Conservation (phyloP, 2,329 filamentous ascomycete species). For the Fusarium nisikadoi region DNA sequence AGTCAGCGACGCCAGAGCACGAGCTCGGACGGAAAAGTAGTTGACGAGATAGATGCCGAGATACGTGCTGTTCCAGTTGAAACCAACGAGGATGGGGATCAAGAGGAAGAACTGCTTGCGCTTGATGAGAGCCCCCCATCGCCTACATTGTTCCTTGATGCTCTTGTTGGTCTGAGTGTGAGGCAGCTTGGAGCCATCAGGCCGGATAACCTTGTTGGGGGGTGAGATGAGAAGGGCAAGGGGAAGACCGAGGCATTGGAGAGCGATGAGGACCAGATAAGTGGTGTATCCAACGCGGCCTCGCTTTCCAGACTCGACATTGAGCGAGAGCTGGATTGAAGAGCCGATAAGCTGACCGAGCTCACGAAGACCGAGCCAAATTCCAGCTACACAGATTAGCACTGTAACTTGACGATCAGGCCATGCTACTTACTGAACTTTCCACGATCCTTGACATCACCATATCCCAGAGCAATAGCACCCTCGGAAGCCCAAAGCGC, state of each 20-base stretch:
- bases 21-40: constrained; percentile 62
- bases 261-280: constrained; percentile 41
- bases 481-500: constrained; percentile 64
- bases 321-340: constrained; percentile 62
- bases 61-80: constrained; percentile 63
- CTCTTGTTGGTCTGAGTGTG: constrained; percentile 23
- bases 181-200: constrained; percentile 33
- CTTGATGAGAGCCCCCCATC: constrained; percentile 50
- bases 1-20: constrained; percentile 57
- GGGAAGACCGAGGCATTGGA: constrained; percentile 42
- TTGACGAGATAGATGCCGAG: constrained; percentile 63
- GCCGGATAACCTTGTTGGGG: constrained; percentile 40
- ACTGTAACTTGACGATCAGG: rapidly evolving
- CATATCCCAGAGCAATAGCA: constrained; percentile 61
- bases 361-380: constrained; percentile 64
- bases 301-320: constrained; percentile 53
- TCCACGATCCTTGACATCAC: constrained; percentile 58
- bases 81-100: constrained; percentile 60
- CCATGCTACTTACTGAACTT: constrained; percentile 46
- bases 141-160: constrained; percentile 26
- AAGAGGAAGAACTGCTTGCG: constrained; percentile 59
- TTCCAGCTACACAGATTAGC: constrained; percentile 51
- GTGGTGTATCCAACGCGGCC: constrained; percentile 40
- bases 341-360: constrained; percentile 64
- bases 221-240: constrained; percentile 35